A percentile compares a stretch with the other conserved stretches of the same genome.
These are phyloP conservation scores for Xerophyta viscosa DNA, from an alignment of 106 monocot species.

Conservation along the genomic window DNA sequence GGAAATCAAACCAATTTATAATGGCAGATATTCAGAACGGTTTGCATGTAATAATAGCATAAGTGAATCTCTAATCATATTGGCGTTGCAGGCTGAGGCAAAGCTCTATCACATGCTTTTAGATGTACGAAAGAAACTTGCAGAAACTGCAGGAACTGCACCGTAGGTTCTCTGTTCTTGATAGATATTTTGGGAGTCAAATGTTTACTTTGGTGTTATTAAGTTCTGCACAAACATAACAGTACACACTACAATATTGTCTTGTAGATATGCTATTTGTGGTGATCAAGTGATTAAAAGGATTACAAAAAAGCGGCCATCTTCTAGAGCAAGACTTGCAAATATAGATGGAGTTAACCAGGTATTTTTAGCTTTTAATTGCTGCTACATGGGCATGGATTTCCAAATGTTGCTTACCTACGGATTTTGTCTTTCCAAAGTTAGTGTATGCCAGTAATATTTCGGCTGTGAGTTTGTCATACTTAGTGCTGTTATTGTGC, in stretches of 20 bases:
- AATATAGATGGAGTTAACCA: conserved; percentile 97
- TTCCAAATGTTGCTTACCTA: neutral
- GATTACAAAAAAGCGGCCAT: conserved; percentile 75
- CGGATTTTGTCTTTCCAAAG: no score
- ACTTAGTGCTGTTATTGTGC: no score
- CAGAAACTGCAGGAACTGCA: conserved; percentile 77
- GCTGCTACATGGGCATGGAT: no score
- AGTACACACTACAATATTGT: neutral
- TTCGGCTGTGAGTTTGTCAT: no score
- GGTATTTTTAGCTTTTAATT: conserved; percentile 28
- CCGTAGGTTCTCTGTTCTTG: conserved; percentile 37
- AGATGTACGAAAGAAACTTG: conserved; percentile 71
- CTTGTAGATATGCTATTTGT: conserved; percentile 89
- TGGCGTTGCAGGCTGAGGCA: conserved; percentile 43
- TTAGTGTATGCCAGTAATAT: no score
- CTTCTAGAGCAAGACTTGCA: conserved; percentile 77
- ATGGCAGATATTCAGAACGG: no score
- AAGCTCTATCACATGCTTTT: conserved; percentile 64
- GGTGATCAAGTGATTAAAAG: conserved; percentile 83
- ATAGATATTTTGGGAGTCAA: no score
- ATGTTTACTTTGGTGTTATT: no score
- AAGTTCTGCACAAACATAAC: no score
- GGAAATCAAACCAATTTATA: no score
- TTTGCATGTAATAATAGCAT: no score
- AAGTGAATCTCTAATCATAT: no score